Base-by-base conservation (phyloP, 2,329 filamentous ascomycete genomes). In the Colletotrichum sidae region DNA sequence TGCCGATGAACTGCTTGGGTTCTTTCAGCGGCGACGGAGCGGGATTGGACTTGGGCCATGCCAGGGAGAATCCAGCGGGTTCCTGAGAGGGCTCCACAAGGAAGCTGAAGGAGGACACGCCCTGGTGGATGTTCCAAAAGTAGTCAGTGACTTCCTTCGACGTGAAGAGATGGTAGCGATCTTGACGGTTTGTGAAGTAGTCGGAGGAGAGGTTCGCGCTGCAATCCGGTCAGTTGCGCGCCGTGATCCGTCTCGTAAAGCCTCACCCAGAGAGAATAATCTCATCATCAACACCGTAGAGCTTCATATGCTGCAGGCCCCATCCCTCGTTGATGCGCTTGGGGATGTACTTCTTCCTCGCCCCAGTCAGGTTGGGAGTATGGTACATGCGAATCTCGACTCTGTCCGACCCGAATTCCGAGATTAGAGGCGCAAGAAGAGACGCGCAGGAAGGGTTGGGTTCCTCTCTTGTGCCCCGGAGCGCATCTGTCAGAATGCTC, bases 221-320 rank as follows among this genome's bases (percentile, higher is more conserved):
- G 42, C 8, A 7, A 13, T 6, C 3, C 8, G 38, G 44, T 61
- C 44, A 66, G 63, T 33, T 13, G 13, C 13, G 3, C 25, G 35
- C 34, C 17, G 6, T 9, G 12, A 12, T 7, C 1, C 1, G 4
- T 11, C 13, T 13, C 17, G 35, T 17, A 13, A 47, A 12, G 10
- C 3, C 81, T 68, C 85, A 93, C 88, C 94, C 94, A 8, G 94
- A 97, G 72, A 99, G 88, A 69, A 99, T 95, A 63, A 99, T 91
- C 77, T 97, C 94, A 73, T 99, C 94, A 72, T 99, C 96, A 25
- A 97, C 83, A 0, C 96, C 96, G 72, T 99, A 99, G 0, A 99
- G 83, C 84, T 99, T 99, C 95, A 99, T 99, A 75, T 99, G 96
- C 76, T 99, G 96, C 67, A 99, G 80, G 1, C 96, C 96, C 96